Evolutionary conservation across 768 basidiomycete genomes (phyloP).

Genomic region (Podaxis carcinomalis): DNA sequence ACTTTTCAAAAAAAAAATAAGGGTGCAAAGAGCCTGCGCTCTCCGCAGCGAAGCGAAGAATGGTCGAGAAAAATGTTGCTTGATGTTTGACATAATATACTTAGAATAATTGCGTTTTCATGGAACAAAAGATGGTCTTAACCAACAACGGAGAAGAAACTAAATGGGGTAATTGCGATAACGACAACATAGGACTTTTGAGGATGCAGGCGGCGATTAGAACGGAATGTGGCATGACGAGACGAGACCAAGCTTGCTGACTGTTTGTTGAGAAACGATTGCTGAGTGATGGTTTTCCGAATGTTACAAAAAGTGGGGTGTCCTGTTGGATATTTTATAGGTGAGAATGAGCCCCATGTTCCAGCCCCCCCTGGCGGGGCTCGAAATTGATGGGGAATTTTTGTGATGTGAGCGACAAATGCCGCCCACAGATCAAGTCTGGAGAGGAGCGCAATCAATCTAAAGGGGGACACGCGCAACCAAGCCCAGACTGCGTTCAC

Average conservation of each 20-base stretch:
- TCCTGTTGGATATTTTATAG: conserved; percentile 1
- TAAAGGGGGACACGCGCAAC: conserved; percentile 3
- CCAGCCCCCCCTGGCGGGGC: neutral
- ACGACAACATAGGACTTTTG: conserved; percentile 4
- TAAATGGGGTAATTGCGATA: conserved; percentile 7
- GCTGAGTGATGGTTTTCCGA: conserved; percentile 11
- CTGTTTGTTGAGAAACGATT: conserved; percentile 1
- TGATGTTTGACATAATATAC: conserved; percentile 2
- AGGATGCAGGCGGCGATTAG: neutral
- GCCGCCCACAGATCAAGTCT: neutral
- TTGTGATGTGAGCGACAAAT: neutral
- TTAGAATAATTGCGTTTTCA: conserved; percentile 9
- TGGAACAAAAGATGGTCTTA: neutral
- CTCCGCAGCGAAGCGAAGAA: neutral
- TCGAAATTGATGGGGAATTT: neutral
- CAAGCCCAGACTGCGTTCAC: conserved; percentile 7
- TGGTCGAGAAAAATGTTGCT: neutral
- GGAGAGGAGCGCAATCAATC: neutral
- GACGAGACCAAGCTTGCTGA: neutral
- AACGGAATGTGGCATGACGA: neutral
- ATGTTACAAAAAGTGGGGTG: conserved; percentile 6
- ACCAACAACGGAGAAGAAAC: neutral
- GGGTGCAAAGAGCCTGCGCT: neutral
- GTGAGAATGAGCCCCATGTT: neutral
- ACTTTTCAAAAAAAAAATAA: too few relatives aligned